Conservation (phyloP, 2,329 filamentous ascomycete genomes). For the Calonectria crousiana region DNA sequence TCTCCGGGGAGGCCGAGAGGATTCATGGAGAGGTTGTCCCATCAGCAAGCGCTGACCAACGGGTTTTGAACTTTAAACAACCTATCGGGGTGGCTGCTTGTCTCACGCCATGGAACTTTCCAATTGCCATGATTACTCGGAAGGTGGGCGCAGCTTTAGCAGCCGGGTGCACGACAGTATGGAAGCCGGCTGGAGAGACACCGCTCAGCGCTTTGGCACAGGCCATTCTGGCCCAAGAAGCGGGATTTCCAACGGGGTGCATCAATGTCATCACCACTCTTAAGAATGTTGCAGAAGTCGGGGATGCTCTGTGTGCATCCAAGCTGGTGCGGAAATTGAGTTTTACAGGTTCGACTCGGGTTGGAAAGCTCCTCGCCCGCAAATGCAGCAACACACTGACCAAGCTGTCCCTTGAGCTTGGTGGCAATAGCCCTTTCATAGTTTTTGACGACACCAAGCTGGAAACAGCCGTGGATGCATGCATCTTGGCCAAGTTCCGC, state of each 20-base stretch:
- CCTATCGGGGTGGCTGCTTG: conserved; percentile 43
- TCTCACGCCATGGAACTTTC: conserved; percentile 65
- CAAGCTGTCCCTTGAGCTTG: conserved; percentile 4
- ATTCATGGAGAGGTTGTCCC: conserved; percentile 55
- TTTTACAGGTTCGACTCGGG: conserved; percentile 5
- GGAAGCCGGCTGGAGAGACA: conserved; percentile 7
- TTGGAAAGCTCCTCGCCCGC: conserved; percentile 4
- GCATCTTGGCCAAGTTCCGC: conserved; percentile 7
- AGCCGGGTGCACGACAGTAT: not conserved
- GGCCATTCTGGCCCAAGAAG: not conserved
- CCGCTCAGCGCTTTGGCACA: not conserved
- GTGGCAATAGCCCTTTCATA: conserved; percentile 10
- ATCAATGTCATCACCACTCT: conserved; percentile 18
- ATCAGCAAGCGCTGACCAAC: conserved; percentile 67
- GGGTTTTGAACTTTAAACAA: conserved; percentile 47
- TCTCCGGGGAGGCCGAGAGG: conserved; percentile 67
- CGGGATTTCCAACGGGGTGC: conserved; percentile 4
- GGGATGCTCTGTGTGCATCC: not conserved
- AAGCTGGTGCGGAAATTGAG: conserved; percentile 13
- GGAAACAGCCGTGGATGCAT: not conserved
- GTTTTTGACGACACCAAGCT: conserved; percentile 5
- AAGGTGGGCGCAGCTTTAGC: conserved; percentile 43
- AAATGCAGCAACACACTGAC: not conserved
- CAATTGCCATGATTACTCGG: conserved; percentile 60
- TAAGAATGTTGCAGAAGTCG: not conserved